Evolutionary conservation across 768 basidiomycete species (phyloP).

Genomic region (Pisolithus microcarpus): DNA sequence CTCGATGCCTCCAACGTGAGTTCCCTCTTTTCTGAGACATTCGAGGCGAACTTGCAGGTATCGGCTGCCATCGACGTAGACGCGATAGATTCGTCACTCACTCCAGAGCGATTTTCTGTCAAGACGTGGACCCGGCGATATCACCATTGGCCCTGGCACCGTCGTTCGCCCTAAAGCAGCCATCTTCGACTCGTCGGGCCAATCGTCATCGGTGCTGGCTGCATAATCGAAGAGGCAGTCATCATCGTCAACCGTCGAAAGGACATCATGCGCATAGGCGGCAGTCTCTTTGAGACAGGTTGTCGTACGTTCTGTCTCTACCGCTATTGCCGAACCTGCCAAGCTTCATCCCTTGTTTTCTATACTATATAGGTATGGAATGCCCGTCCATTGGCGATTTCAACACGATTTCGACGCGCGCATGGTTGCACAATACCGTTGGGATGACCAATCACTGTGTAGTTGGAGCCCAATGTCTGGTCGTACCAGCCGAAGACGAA

Average conservation of each 20-base stretch:
- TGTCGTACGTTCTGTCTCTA: conserved; percentile 55
- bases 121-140: conserved; percentile 93
- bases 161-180: conserved; percentile 93
- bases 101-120: conserved; percentile 83
- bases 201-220: conserved; percentile 81
- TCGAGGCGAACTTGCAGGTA: not conserved
- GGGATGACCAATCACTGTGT: conserved; percentile 74
- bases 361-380: conserved; percentile 61
- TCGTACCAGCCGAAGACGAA: conserved; percentile 76
- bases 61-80: conserved; percentile 30
- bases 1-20: conserved; percentile 23
- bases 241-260: conserved; percentile 88
- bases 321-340: not conserved
- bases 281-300: conserved; percentile 88
- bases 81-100: conserved; percentile 88
- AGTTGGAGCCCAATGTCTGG: conserved; percentile 72
- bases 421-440: conserved; percentile 78
- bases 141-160: conserved; percentile 87
- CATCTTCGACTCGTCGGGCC: conserved; percentile 84
- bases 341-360: not conserved
- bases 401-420: conserved; percentile 82
- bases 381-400: conserved; percentile 74
- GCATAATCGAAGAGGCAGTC: conserved; percentile 87
- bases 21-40: not conserved
- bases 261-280: conserved; percentile 88